Evolutionary conservation across 345 rosid species (phyloP).

Genomic region (Mercurialis annua): DNA sequence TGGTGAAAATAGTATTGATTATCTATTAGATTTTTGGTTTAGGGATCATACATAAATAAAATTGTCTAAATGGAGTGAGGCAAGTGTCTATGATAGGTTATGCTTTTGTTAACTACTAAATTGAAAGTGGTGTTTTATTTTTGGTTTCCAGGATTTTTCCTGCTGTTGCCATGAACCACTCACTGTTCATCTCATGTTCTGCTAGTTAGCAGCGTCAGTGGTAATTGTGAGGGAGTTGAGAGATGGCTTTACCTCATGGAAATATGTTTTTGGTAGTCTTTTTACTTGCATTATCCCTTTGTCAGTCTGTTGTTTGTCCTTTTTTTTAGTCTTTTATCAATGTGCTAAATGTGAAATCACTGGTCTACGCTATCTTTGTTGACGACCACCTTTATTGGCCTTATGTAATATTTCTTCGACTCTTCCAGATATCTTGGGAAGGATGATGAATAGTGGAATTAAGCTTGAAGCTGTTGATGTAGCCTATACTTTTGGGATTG

Average conservation of each 20-base stretch:
- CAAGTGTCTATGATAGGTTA: neutral
- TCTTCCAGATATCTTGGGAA: constrained; percentile 49
- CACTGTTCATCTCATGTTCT: neutral
- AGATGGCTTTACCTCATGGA: neutral
- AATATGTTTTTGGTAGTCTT: neutral
- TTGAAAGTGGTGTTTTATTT: neutral
- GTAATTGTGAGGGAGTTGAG: neutral
- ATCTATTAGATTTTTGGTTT: neutral
- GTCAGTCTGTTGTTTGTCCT: neutral
- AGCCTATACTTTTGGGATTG: constrained; percentile 48
- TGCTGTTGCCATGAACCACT: neutral
- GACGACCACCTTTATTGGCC: neutral
- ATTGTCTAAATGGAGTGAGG: neutral
- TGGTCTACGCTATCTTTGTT: neutral
- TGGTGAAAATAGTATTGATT: neutral
- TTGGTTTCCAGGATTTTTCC: neutral
- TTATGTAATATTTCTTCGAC: constrained; percentile 9
- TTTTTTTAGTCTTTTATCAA: neutral
- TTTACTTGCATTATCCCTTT: neutral
- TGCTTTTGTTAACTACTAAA: neutral
- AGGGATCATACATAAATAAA: neutral
- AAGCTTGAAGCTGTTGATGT: constrained; percentile 63
- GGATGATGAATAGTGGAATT: constrained; percentile 48
- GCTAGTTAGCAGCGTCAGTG: neutral
- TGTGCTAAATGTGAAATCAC: neutral